Base-by-base conservation (phyloP, 1,139 yeast species). In the Lodderomyces metapsilosis region DNA sequence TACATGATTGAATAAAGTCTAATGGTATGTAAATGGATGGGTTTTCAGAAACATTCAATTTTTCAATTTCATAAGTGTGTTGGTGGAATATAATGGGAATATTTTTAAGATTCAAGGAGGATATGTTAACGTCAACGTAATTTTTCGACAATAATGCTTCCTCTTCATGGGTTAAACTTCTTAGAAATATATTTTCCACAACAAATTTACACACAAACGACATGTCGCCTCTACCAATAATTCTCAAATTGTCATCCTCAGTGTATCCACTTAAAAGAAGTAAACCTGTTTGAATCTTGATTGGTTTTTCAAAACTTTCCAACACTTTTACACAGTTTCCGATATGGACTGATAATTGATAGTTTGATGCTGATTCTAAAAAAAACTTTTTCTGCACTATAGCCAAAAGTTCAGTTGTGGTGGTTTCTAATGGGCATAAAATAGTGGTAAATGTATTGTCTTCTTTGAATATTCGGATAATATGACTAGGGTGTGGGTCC, bases 121-220 rank as follows among this genome's bases (percentile, higher is more conserved):
- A 78, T 44, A 91, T 71, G 54, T 87, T 80, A 10, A 88, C 95
- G 57, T 84, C 82, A 12, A 84, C 82, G 49, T 84, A 83, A 58
- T 85, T 84, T 48, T 79, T 78, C 33, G 82, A 71, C 45, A 84
- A 67, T 50, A 76, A 62, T 12, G 77, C 76, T 52, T 86, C 92
- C 55, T 84, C 88, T 38, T 78, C 81, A 15, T 77, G 80, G 10
- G 85, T 75, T 44, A 87, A 73, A 45, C 82, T 84, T 41, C 89
- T 76, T 39, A 88, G 72, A 24, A 81, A 79, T 36, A 84, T 82
- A 39, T 80, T 83, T 53, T 84, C 88, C 43, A 89, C 80, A 33
- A 84, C 83, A 60, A 92, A 88, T 51, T 91, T 88, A 61, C 94
- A 88, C 34, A 94, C 70, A 56, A 83, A 89, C 38, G 94, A 84